These are phyloP conservation scores for Trichophyton benhamiae DNA, from an alignment of 2,329 filamentous ascomycete genomes.

Conservation along the genomic window DNA sequence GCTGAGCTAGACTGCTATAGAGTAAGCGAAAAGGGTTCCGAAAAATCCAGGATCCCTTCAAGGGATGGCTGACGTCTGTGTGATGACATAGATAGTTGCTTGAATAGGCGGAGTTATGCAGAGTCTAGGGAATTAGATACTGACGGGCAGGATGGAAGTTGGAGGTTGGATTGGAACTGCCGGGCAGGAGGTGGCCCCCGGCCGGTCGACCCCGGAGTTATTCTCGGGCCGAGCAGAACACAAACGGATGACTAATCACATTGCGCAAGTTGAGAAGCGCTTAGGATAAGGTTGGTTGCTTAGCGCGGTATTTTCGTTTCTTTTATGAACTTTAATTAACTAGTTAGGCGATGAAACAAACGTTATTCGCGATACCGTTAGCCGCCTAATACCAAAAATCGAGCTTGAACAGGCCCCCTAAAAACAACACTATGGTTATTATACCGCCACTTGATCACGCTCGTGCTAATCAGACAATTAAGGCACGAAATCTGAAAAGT, in stretches of 20 bases:
- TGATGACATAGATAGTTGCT: background rate
- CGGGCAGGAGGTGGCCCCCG: too few relatives aligned
- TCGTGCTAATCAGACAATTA: too few relatives aligned
- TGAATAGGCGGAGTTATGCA: background rate
- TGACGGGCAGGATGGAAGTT: background rate
- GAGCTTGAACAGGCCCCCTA: too few relatives aligned
- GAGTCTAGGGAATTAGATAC: background rate
- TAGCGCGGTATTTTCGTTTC: background rate
- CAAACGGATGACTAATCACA: background rate
- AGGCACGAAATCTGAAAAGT: too few relatives aligned
- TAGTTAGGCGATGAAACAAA: background rate
- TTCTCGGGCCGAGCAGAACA: background rate
- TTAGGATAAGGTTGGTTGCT: background rate
- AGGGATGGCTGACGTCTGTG: slow-evolving; percentile 7
- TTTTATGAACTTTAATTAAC: background rate
- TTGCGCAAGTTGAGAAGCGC: background rate
- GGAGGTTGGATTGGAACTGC: too few relatives aligned
- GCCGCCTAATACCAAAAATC: too few relatives aligned
- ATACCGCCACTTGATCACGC: too few relatives aligned
- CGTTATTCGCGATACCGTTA: too few relatives aligned
- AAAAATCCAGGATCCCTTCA: slow-evolving; percentile 10
- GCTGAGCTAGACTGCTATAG: slow-evolving; percentile 9
- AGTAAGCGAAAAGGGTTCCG: slow-evolving; percentile 7
- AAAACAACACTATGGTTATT: too few relatives aligned
- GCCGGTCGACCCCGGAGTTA: background rate